Base-by-base conservation (phyloP, 2,329 filamentous ascomycete species). In the Sporothrix pallida region DNA sequence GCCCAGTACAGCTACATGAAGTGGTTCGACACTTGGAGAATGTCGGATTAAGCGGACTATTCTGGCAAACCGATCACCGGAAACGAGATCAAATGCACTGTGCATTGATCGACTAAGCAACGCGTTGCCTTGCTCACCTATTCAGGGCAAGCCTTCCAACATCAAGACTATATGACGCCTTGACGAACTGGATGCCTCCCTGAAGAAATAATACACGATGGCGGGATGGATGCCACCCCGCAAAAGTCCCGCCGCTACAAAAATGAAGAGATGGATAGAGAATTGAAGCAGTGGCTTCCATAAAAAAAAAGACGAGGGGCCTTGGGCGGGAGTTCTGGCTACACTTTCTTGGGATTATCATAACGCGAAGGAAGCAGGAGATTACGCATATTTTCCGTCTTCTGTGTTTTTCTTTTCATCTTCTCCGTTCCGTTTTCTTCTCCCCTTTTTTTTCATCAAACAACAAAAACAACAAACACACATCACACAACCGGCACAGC, bases 11-110 rank as follows among this genome's bases (percentile, higher is more conserved):
- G 86, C 78, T 95, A 98, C 85, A 86, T 99, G 85, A 97, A 94
- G 86, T 99, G 96, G 96, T 92, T 98, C 78, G 88, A 91, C 77
- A 89, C 85, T 77, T 99, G 95, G 95, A 91, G 89, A 80, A 92
- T 97, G 79, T 90, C 91, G 62, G 93, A 96, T 79, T 89, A 81
- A 77, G 9, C 20, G 42, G 42, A 15, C 23, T 23, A 9, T 13
- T 1, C 42, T 5, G 23, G 12, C 5, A 26, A 2, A 26, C 23
- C 31, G 42, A 48, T 48, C n/a, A 13, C 23, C 10, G 9, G 6
- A 42, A 17, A 15, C 17, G 10, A 58, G 31, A 63, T 46, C 37
- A 23, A 20, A 7, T 8, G n/a, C 7, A 3, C 10, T 44, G n/a
- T 10, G 2, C 42, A 48, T 44, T 2, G 42, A 8, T 10, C 20